Evolutionary conservation across 805 yeast species (phyloP).

Genomic region (Sugiyamaella smithiae): DNA sequence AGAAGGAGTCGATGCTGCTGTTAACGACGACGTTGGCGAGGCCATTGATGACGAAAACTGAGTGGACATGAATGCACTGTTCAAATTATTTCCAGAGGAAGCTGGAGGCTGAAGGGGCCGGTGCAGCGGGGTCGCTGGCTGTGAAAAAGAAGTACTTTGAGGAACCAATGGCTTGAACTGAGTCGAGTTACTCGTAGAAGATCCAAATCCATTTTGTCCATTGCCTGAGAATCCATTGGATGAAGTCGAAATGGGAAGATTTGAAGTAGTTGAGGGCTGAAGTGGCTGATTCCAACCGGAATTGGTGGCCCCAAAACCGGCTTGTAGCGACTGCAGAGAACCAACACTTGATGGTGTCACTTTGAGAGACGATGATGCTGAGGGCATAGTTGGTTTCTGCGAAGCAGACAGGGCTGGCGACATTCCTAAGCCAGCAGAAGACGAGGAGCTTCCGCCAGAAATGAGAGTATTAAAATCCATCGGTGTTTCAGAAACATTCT

Average conservation of each 20-base stretch:
- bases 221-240: neutral
- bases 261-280: neutral
- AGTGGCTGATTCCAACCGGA: neutral
- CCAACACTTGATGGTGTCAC: neutral
- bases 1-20: slow-evolving; percentile 5
- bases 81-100: no score
- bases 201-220: no score
- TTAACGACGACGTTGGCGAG: no score
- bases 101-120: no score
- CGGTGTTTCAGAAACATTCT: slow-evolving; percentile 1
- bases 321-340: neutral
- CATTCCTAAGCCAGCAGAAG: no score
- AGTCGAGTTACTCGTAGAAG: no score
- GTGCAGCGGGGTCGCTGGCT: no score
- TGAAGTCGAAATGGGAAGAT: neutral
- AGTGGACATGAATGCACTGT: no score
- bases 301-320: neutral
- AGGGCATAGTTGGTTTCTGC: neutral
- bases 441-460: no score
- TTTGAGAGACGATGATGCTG: neutral
- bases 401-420: no score
- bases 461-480: slow-evolving; percentile 21
- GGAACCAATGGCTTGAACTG: neutral
- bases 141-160: neutral
- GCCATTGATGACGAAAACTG: no score